Percentiles rank a stretch among this genome's conserved stretches.
Evolutionary conservation across 2,329 filamentous ascomycete species (phyloP).

Genomic region (Xylaria digitata): DNA sequence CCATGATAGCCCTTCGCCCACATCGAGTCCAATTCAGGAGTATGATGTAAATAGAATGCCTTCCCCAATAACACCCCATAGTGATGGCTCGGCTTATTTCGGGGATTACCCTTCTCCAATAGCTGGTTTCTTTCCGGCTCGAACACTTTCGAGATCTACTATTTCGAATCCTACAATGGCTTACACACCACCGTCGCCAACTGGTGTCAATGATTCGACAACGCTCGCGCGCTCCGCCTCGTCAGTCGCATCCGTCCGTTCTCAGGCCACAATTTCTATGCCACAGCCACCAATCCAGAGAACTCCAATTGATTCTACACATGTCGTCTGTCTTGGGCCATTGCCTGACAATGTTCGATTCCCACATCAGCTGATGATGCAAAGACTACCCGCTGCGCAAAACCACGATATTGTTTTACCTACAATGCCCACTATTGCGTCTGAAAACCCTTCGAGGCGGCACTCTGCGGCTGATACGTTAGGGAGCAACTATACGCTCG

Average conservation of each 20-base stretch:
- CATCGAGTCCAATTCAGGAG: constrained; percentile 52
- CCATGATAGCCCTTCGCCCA: constrained; percentile 48
- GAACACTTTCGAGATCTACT: constrained; percentile 45
- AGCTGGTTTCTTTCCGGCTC: constrained; percentile 51
- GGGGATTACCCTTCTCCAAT: constrained; percentile 58
- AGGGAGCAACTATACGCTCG: constrained; percentile 68
- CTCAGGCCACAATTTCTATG: constrained; percentile 35
- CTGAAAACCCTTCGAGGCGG: constrained; percentile 43
- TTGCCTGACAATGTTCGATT: constrained; percentile 62
- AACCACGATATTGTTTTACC: constrained; percentile 46
- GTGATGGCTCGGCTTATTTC: constrained; percentile 55
- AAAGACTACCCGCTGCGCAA: constrained; percentile 45
- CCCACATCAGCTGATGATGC: constrained; percentile 47
- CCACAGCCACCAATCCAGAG: constrained; percentile 55
- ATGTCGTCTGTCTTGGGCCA: constrained; percentile 66
- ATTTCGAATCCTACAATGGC: constrained; percentile 45
- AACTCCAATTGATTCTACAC: constrained; percentile 63
- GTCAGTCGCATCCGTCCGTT: constrained; percentile 42
- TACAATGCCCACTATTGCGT: constrained; percentile 45
- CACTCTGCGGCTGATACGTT: constrained; percentile 57
- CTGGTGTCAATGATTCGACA: constrained; percentile 44
- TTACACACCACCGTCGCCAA: constrained; percentile 41
- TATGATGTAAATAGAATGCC: constrained; percentile 56
- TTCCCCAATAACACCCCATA: constrained; percentile 62
- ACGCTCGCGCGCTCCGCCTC: constrained; percentile 47